Conservation (phyloP, 2,329 filamentous ascomycete species). For the Claviceps pusilla region DNA sequence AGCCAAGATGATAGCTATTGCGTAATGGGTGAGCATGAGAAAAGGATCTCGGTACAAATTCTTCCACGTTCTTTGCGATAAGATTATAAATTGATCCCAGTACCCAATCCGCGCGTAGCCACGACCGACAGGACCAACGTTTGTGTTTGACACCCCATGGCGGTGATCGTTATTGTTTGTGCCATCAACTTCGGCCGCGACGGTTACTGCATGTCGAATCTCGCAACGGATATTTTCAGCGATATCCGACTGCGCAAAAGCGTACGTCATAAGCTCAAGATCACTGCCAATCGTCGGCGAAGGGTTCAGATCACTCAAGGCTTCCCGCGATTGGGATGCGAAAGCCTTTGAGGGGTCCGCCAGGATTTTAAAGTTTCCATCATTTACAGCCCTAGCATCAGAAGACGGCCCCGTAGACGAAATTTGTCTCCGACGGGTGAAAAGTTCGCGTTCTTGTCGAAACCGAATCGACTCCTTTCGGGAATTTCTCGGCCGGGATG, state of each 20-base stretch:
- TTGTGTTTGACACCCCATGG: constrained; percentile 30
- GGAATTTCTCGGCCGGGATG: constrained; percentile 49
- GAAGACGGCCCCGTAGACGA: constrained; percentile 49
- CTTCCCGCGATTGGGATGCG: constrained; percentile 51
- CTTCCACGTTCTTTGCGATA: constrained; percentile 85
- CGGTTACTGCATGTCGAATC: constrained; percentile 53
- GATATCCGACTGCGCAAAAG: constrained; percentile 66
- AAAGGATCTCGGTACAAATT: constrained; percentile 96
- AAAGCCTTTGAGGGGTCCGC: constrained; percentile 27
- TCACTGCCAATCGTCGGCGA: constrained; percentile 53
- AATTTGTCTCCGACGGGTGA: constrained; percentile 57
- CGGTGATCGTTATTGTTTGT: constrained; percentile 38
- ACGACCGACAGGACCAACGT: constrained; percentile 49
- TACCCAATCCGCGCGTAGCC: constrained; percentile 74
- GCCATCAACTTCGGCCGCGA: constrained; percentile 53
- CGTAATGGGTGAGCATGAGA: constrained; percentile 96
- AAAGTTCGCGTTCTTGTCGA: constrained; percentile 81
- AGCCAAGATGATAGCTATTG: constrained; percentile 85
- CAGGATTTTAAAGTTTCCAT: constrained; percentile 36
- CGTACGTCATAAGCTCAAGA: constrained; percentile 63
- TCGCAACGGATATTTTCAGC: constrained; percentile 61
- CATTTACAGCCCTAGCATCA: constrained; percentile 36
- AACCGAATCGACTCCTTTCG: constrained; percentile 68
- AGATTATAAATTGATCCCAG: constrained; percentile 68
- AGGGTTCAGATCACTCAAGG: constrained; percentile 48